Evolutionary conservation across 805 yeast genomes (phyloP).

Genomic region (Naumovozyma dairenensis): DNA sequence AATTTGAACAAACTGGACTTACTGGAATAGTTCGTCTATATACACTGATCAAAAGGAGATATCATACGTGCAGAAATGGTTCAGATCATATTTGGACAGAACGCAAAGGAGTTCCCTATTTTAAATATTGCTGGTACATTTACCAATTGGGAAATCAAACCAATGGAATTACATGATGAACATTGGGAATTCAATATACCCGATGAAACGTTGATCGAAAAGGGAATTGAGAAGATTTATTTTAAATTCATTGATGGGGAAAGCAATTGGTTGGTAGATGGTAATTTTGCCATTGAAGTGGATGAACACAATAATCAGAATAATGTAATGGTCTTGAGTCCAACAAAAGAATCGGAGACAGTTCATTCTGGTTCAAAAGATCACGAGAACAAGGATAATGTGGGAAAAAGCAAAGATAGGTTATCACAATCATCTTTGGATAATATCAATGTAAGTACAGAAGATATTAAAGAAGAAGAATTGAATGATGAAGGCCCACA

Average conservation of each 20-base stretch:
- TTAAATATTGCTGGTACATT: slow-evolving; percentile 33
- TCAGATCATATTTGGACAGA: slow-evolving; percentile 10
- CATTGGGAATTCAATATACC: slow-evolving; percentile 3
- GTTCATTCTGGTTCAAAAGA: not conserved
- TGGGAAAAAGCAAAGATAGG: not conserved
- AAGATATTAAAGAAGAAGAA: slow-evolving; percentile 1
- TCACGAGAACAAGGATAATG: not conserved
- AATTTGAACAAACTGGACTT: too few species aligned
- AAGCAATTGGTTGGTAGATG: slow-evolving; percentile 24
- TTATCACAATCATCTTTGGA: slow-evolving; percentile 8
- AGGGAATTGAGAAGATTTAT: slow-evolving; percentile 7
- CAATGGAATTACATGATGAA: slow-evolving; percentile 8
- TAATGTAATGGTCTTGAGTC: slow-evolving; percentile 24
- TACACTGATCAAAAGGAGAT: too few species aligned
- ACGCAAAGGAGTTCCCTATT: slow-evolving; percentile 9
- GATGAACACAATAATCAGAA: slow-evolving; percentile 32
- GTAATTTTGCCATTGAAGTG: slow-evolving; percentile 23
- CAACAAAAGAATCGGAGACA: not conserved
- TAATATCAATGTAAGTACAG: not conserved
- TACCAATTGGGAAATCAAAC: slow-evolving; percentile 26
- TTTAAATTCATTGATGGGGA: slow-evolving; percentile 24
- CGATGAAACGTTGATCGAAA: not conserved
- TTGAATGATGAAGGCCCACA: slow-evolving; percentile 16
- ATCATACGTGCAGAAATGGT: slow-evolving; percentile 2
- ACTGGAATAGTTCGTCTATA: too few species aligned